These are phyloP conservation scores for Chrysoporthe puriensis DNA, from an alignment of 2,329 filamentous ascomycete genomes.

Conservation along the genomic window DNA sequence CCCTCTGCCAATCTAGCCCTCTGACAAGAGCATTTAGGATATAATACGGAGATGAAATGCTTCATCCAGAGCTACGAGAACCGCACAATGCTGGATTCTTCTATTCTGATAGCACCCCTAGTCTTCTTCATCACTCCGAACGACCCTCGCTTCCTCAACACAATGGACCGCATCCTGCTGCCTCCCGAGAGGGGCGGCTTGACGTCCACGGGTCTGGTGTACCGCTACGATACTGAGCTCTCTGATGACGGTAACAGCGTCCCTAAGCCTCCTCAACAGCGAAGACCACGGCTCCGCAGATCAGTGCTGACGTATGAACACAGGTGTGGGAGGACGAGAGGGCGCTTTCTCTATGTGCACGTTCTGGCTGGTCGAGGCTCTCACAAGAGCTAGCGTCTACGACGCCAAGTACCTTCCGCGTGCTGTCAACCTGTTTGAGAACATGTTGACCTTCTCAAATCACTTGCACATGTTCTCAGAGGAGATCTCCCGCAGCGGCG, in stretches of 20 bases:
- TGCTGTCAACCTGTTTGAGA: constrained; percentile 72
- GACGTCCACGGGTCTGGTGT: constrained; percentile 75
- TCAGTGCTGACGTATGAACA: constrained; percentile 26
- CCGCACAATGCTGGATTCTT: constrained; percentile 71
- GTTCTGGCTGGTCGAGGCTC: constrained; percentile 80
- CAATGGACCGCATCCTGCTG: constrained; percentile 71
- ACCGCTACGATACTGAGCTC: constrained; percentile 71
- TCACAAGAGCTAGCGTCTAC: constrained; percentile 69
- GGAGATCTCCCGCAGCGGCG: constrained; percentile 74
- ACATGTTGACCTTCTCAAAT: constrained; percentile 76
- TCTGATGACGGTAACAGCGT: constrained; percentile 65
- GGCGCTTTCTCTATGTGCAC: constrained; percentile 83
- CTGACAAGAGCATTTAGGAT: constrained; percentile 49
- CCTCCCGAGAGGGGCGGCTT: constrained; percentile 75
- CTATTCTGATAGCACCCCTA: constrained; percentile 74
- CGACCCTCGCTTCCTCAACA: constrained; percentile 74
- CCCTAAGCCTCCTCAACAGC: background rate
- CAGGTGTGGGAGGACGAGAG: constrained; percentile 73
- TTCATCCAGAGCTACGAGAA: constrained; percentile 80
- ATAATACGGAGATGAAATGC: constrained; percentile 69
- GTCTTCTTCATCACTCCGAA: constrained; percentile 82
- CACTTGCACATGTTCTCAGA: constrained; percentile 76
- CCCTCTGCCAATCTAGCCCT: background rate
- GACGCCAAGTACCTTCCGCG: constrained; percentile 65
- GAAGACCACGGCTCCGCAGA: background rate